These are phyloP conservation scores for Crepidotus sp. DNA, from an alignment of 1,284 basidiomycete species.

Conservation along the genomic window DNA sequence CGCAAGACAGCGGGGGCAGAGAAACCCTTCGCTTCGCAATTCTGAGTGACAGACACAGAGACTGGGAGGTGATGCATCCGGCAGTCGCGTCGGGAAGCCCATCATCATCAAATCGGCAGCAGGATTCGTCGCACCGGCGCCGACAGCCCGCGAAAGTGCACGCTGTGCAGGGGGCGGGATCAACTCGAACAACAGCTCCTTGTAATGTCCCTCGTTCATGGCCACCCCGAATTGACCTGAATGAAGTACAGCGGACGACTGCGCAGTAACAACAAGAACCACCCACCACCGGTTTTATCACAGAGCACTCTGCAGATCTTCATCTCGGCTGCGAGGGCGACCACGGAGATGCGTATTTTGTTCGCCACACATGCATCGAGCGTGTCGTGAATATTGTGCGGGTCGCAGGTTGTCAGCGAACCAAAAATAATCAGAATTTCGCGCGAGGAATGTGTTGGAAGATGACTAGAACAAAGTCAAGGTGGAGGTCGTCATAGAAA, in stretches of 20 bases:
- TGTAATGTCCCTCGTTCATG: constrained; percentile 94
- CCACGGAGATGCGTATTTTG: constrained; percentile 86
- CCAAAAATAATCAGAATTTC: constrained; percentile 93
- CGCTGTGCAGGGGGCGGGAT: constrained; percentile 89
- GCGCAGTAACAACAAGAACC: constrained; percentile 2
- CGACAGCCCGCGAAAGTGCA: constrained; percentile 43
- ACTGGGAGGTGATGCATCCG: constrained; percentile 70
- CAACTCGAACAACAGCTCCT: constrained; percentile 91
- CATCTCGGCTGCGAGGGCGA: constrained; percentile 93
- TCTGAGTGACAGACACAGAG: constrained; percentile 93
- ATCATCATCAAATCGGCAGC: constrained; percentile 95
- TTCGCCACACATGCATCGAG: constrained; percentile 73
- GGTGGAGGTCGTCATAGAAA: constrained; percentile 5
- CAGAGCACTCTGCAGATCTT: constrained; percentile 91
- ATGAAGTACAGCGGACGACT: constrained; percentile 19
- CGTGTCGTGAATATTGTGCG: constrained; percentile 92
- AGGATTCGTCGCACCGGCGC: constrained; percentile 43
- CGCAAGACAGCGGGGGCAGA: constrained; percentile 88
- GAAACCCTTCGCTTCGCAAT: constrained; percentile 83
- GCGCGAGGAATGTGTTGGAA: constrained; percentile 91
- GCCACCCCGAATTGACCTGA: constrained; percentile 90
- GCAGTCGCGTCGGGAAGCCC: constrained; percentile 94
- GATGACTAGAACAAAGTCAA: constrained; percentile 49
- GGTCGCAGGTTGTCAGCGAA: constrained; percentile 93
- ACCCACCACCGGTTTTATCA: constrained; percentile 79